A percentile compares a stretch with the other conserved stretches of the same genome.
These are phyloP conservation scores for Mortierella sp. DNA, from an alignment of 371 early-diverging fungal species.

Conservation along the genomic window DNA sequence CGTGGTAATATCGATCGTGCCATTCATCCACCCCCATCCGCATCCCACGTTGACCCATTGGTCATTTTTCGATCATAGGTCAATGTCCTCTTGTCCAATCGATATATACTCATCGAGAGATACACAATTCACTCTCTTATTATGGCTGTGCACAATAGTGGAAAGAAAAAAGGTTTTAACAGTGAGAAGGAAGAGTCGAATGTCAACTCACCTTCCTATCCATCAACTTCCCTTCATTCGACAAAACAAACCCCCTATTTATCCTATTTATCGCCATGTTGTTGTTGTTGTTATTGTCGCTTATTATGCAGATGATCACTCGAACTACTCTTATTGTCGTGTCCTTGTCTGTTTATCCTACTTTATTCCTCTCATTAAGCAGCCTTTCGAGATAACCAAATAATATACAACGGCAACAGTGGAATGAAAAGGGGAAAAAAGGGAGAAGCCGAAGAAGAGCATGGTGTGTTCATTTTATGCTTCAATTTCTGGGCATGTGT, in stretches of 20 bases:
- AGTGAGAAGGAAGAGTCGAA: background rate
- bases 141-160: background rate
- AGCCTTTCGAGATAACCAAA: too few relatives aligned
- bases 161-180: too few relatives aligned
- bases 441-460: background rate
- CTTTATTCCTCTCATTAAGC: background rate
- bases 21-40: background rate
- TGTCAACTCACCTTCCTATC: background rate
- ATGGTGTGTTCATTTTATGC: constrained; percentile 2
- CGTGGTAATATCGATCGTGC: background rate
- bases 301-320: background rate
- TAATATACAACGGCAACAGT: background rate
- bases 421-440: background rate
- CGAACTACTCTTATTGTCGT: background rate
- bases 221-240: background rate
- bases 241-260: background rate
- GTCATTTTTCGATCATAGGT: background rate
- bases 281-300: background rate
- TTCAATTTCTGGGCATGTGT: background rate
- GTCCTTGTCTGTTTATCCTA: background rate
- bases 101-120: background rate
- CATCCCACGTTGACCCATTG: constrained; percentile 5
- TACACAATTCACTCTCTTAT: background rate
- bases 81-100: background rate
- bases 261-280: background rate